phyloP scores from a whole-genome alignment of 352 stramenopile genomes.

The Globisporangium barbulae region DNA sequence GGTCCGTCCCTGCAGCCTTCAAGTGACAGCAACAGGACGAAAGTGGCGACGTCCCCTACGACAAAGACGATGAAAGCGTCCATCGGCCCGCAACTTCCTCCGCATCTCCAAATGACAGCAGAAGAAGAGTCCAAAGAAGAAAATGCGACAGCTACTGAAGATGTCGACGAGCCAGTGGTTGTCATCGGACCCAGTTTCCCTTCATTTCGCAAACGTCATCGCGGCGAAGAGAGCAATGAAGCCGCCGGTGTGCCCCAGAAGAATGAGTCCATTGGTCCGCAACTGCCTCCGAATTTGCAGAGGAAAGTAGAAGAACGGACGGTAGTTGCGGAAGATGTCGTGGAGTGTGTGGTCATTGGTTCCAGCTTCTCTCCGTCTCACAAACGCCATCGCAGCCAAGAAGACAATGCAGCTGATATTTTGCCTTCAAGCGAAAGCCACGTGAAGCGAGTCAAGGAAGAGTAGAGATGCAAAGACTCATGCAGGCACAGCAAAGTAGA shows the following conservation, averaged over 20 bases:
- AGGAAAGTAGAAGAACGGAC: conserved; percentile 13
- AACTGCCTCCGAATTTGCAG: conserved; percentile 37
- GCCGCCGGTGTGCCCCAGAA: background rate
- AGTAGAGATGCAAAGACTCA: background rate
- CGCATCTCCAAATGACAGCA: conserved; percentile 21
- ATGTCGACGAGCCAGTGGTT: background rate
- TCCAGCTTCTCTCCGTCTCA: conserved; percentile 7
- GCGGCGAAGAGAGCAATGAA: background rate
- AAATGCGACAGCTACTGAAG: background rate
- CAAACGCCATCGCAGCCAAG: conserved; percentile 9
- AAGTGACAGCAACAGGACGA: conserved; percentile 2
- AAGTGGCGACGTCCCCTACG: background rate
- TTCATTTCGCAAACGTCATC: conserved; percentile 7
- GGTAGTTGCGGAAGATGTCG: background rate
- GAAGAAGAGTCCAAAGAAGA: conserved; percentile 6
- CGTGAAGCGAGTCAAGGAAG: background rate
- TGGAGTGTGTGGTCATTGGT: background rate
- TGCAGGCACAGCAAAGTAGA: background rate
- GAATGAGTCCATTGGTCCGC: conserved; percentile 44
- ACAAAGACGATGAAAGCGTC: conserved; percentile 12
- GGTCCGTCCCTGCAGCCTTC: conserved; percentile 14
- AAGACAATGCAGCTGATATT: background rate
- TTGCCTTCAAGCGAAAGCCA: background rate
- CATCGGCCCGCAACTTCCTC: conserved; percentile 64
- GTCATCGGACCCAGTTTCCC: conserved; percentile 13